These are phyloP conservation scores for Rhizopus arrhizus DNA, from an alignment of 371 early-diverging fungal species.

Conservation along the genomic window DNA sequence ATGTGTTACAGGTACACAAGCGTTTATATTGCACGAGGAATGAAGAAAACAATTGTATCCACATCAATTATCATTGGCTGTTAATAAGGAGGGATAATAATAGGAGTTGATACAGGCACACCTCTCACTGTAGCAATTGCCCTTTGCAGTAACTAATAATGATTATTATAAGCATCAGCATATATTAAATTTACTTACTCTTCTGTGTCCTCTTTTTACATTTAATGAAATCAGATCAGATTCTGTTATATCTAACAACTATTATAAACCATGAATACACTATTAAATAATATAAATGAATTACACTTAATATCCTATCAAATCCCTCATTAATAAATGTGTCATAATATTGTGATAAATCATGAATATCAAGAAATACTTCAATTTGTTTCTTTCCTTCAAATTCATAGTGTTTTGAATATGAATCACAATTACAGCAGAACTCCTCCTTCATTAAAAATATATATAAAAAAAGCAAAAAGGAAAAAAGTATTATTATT, in stretches of 20 bases:
- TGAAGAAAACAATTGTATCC: neutral
- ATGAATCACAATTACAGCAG: neutral
- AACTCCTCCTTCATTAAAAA: no score
- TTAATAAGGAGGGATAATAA: slow-evolving; percentile 11
- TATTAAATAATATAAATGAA: no score
- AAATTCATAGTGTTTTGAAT: neutral
- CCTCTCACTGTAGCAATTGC: slow-evolving; percentile 45
- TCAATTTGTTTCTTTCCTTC: slow-evolving; percentile 16
- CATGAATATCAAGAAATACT: slow-evolving; percentile 29
- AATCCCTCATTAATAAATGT: slow-evolving; percentile 43
- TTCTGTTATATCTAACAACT: slow-evolving; percentile 55
- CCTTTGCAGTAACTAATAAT: slow-evolving; percentile 40
- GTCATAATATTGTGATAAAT: slow-evolving; percentile 33
- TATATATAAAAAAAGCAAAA: no score
- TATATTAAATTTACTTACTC: slow-evolving; percentile 34
- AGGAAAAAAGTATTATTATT: no score
- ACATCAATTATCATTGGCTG: neutral
- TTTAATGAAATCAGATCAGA: slow-evolving; percentile 44
- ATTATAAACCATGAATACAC: slow-evolving; percentile 5
- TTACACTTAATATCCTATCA: slow-evolving; percentile 30
- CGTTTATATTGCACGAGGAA: no score
- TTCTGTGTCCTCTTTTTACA: slow-evolving; percentile 56
- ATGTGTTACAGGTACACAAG: no score
- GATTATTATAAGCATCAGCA: neutral
- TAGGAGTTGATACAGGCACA: slow-evolving; percentile 29